These are phyloP conservation scores for Malania oleifera DNA, from an alignment of 164 flowering plant genomes.

Conservation along the genomic window DNA sequence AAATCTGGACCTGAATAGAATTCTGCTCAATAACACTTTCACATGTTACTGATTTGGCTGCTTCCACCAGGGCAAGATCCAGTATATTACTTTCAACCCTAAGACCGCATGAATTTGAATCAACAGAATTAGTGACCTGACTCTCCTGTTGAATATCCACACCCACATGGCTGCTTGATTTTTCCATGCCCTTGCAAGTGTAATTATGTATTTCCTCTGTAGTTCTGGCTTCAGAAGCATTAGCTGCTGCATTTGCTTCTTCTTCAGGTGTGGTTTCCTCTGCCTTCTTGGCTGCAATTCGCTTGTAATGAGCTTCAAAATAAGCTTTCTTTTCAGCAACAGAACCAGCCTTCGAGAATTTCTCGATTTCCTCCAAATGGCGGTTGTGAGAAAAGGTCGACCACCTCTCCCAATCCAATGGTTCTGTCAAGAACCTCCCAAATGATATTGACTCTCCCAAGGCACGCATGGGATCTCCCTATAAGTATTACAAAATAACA, in stretches of 20 bases:
- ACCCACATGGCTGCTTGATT: slow-evolving; percentile 4
- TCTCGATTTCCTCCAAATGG: slow-evolving; percentile 74
- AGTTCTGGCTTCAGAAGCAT: slow-evolving; percentile 11
- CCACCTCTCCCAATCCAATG: slow-evolving; percentile 82
- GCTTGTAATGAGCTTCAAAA: slow-evolving; percentile 82
- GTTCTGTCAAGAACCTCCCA: slow-evolving; percentile 71
- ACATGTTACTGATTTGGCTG: slow-evolving; percentile 10
- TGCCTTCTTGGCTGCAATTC: slow-evolving; percentile 50
- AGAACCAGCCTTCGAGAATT: slow-evolving; percentile 65
- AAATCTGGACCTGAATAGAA: slow-evolving; percentile 11
- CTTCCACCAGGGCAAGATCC: slow-evolving; percentile 12
- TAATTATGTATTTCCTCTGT: slow-evolving; percentile 2
- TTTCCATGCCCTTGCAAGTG: slow-evolving; percentile 10
- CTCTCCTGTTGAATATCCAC: slow-evolving; percentile 13
- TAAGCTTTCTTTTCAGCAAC: slow-evolving; percentile 86
- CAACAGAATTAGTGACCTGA: not conserved
- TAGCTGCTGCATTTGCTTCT: slow-evolving; percentile 28
- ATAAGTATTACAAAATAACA: slow-evolving; percentile 14
- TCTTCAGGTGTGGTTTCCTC: slow-evolving; percentile 44
- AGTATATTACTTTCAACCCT: not conserved
- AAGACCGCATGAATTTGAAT: not conserved
- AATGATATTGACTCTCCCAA: slow-evolving; percentile 68
- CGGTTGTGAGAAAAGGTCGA: slow-evolving; percentile 74
- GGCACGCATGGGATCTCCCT: slow-evolving; percentile 53
- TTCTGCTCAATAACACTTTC: slow-evolving; percentile 17